Evolutionary conservation across 257 asterid genomes (phyloP).

Genomic region (Fraxinus anomala): DNA sequence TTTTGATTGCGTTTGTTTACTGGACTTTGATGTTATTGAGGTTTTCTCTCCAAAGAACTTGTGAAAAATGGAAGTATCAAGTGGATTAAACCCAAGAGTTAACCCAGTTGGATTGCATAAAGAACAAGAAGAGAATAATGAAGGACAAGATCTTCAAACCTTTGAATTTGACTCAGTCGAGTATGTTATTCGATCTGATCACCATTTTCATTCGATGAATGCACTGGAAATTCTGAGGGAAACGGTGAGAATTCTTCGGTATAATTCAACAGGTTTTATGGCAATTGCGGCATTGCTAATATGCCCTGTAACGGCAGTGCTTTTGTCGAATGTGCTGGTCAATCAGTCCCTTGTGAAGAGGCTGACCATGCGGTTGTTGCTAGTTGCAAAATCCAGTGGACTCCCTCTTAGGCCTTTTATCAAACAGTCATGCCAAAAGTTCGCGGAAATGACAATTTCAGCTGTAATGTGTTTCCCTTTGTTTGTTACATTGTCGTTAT

Average conservation of each 20-base stretch:
- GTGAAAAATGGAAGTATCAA: constrained; percentile 56
- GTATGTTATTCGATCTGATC: constrained; percentile 36
- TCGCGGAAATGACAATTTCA: constrained; percentile 66
- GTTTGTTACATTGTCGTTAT: constrained; percentile 53
- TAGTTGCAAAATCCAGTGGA: constrained; percentile 75
- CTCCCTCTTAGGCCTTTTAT: constrained; percentile 71
- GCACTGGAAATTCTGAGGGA: constrained; percentile 83
- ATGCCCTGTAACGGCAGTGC: constrained; percentile 77
- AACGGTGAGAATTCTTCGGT: constrained; percentile 77
- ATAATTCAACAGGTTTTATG: constrained; percentile 65
- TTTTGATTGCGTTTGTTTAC: neutral
- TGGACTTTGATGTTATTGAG: constrained; percentile 5
- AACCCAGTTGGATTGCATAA: constrained; percentile 32
- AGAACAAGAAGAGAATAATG: constrained; percentile 42
- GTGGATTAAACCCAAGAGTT: constrained; percentile 56
- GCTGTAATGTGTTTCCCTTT: constrained; percentile 70
- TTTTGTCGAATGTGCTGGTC: constrained; percentile 70
- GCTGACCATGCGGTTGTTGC: constrained; percentile 52
- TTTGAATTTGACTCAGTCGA: constrained; percentile 46
- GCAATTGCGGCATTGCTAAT: constrained; percentile 63
- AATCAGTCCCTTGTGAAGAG: constrained; percentile 59
- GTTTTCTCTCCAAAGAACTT: neutral
- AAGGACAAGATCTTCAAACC: constrained; percentile 34
- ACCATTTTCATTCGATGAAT: constrained; percentile 59
- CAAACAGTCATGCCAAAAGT: constrained; percentile 71